Evolutionary conservation across 2,329 filamentous ascomycete species (phyloP), one percentile per base, ranked within the genome.

Genomic region (Trichoderma gracile): DNA sequence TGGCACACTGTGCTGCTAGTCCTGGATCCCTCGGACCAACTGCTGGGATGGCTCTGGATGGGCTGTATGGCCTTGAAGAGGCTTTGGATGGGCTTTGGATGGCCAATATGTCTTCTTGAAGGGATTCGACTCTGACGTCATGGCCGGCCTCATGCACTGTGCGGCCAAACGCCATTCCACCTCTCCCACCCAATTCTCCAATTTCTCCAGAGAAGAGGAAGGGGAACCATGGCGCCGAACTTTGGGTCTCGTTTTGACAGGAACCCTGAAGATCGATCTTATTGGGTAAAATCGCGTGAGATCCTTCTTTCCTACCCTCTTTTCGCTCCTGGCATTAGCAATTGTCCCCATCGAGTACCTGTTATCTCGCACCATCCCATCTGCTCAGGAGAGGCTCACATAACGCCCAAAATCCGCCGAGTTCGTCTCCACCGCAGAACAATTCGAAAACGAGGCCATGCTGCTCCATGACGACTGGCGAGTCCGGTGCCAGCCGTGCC

Each of bases 391-490:
- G 52, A 42, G 52, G 27, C 38, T 10, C 45, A 60, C 42, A 21
- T 3, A 40, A 23, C 19, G 10, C 7, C 33, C 12, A 2, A 10
- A 38, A 43, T 42, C 45, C 33, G 57, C 50, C 46, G 49, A 54
- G 33, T 50, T 45, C 60, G 53, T 56, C 60, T 63, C 60, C 60
- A 56, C 60, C 60, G 60, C 50, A 62, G 5, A 62, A 46, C 49
- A 33, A 59, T 19, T 21, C 30, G 42, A 54, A 46, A 40, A 30
- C 30, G 33, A 55, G 42, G 52, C 43, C 30, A 30, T 47, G 50
- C 42, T 47, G 47, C 23, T 9, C 59, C 19, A 25, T 63, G 50
- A 56, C 23, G 60, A 14, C 33, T 38, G 12, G 33, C 12, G 10
- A 47, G 38, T 43, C 57, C 57, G 57, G 42, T 60, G 43, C 43